phyloP scores from a whole-genome alignment of 2,329 filamentous ascomycete genomes.

The Lachnellula willkommii region DNA sequence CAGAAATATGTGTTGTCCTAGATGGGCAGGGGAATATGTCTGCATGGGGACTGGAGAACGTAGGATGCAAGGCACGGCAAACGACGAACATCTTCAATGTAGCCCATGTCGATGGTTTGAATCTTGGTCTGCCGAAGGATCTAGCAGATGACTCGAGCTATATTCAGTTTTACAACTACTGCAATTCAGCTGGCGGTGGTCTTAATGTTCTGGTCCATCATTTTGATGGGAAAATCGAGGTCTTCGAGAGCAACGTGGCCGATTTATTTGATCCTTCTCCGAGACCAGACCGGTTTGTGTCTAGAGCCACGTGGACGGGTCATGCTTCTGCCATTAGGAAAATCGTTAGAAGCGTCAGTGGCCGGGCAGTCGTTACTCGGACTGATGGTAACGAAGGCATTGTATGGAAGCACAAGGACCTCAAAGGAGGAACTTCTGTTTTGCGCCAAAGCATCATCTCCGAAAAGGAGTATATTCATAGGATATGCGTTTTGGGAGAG shows the following conservation, averaged over 20 bases:
- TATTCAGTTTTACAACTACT: conserved; percentile 69
- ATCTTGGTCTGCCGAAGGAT: conserved; percentile 37
- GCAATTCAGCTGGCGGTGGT: conserved; percentile 56
- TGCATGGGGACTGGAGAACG: conserved; percentile 86
- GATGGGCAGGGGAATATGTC: conserved; percentile 84
- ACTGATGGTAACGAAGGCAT: conserved; percentile 74
- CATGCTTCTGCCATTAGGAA: conserved; percentile 78
- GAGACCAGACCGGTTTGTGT: conserved; percentile 52
- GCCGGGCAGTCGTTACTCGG: conserved; percentile 72
- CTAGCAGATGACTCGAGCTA: conserved; percentile 37
- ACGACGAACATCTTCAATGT: conserved; percentile 76
- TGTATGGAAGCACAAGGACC: conserved; percentile 68
- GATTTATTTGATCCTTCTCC: conserved; percentile 71
- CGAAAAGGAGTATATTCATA: conserved; percentile 66
- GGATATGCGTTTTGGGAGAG: conserved; percentile 71
- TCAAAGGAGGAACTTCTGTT: conserved; percentile 48
- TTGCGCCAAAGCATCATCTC: conserved; percentile 63
- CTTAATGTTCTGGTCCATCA: conserved; percentile 74
- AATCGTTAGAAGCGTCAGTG: conserved; percentile 79
- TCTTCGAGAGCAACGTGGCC: conserved; percentile 73
- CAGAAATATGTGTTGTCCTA: conserved; percentile 81
- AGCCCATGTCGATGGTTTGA: conserved; percentile 62
- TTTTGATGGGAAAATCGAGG: conserved; percentile 78
- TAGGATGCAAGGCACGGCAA: conserved; percentile 64
- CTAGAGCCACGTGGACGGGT: conserved; percentile 71